Base-by-base conservation (phyloP, 495 filamentous ascomycete genomes). In the Penicillium flavigenum region DNA sequence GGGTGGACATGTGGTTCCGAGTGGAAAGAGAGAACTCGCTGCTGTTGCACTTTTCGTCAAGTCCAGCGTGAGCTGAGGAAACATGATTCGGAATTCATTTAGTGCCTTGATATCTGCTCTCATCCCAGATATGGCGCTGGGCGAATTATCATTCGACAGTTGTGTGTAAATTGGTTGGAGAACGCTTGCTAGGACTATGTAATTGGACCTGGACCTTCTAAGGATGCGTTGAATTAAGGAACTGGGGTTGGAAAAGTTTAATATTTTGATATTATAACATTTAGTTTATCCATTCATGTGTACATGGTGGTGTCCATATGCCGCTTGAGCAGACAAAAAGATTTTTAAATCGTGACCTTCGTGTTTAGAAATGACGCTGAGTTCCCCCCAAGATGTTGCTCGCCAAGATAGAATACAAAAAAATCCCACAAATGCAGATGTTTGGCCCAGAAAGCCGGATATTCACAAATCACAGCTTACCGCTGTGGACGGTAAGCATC, bases 401-500 rank as follows among this genome's bases (percentile, higher is more conserved):
- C 42, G 52, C 43, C 52, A 46, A 17, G 19, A 26, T 22, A 55
- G 27, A 55, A n/a, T 47, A 36, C 44, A 55, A 8, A 19, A 34
- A 38, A 27, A 17, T 4, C 4, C 17, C 22, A 31, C 14, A 48
- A 20, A 47, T 55, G 53, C 43, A 47, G 16, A 39, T 43, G 27
- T 36, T 34, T 31, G 19, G 31, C 32, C 31, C 9, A 17, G 16
- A 22, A 45, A 11, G 39, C 29, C 31, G 4, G n/a, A n/a, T 47
- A 26, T 39, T 16, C 19, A 39, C 51, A 43, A 4, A 48, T 58
- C 61, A 70, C 32, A 67, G 56, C 43, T 52, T 61, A 70, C 36
- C 68, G 56, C 36, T 57, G 34, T 9, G 39, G 54, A 9, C 77
- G 70, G 54, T 75, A 81, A 20, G 72, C 63, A 19, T 80, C 74